Conservation (phyloP, 306 rosid genomes). For the Alnus glutinosa region DNA sequence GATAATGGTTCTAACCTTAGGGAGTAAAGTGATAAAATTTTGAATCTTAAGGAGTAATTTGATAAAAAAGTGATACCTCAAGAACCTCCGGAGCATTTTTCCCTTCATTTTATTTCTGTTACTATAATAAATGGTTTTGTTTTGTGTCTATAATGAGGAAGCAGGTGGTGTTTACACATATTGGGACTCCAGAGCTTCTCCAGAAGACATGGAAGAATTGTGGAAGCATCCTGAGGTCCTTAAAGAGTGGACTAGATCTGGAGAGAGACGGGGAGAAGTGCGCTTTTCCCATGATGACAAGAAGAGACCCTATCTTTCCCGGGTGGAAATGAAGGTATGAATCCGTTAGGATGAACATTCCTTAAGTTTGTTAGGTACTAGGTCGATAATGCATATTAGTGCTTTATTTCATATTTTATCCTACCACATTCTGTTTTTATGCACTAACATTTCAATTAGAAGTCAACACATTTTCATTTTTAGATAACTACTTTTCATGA, state of each 20-base stretch:
- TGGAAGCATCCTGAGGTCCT: conserved; percentile 74
- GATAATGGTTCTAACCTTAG: too few species aligned
- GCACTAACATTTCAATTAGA: conserved; percentile 1
- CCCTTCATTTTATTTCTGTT: not conserved
- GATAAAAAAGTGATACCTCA: too few species aligned
- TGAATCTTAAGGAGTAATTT: too few species aligned
- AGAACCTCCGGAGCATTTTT: too few species aligned
- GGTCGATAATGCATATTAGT: not conserved
- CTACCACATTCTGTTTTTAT: conserved; percentile 14
- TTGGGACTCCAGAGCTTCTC: conserved; percentile 71
- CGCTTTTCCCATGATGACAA: conserved; percentile 61
- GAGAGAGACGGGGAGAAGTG: conserved; percentile 62
- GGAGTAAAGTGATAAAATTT: too few species aligned
- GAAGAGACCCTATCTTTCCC: conserved; percentile 69
- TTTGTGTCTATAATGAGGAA: conserved; percentile 21
- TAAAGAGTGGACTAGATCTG: conserved; percentile 65
- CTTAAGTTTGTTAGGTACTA: not conserved
- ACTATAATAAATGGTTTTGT: not conserved
- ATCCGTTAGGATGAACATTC: conserved; percentile 3
- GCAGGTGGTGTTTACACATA: conserved; percentile 33
- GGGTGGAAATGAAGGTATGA: conserved; percentile 75
- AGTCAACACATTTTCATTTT: not conserved
- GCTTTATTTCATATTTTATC: not conserved
- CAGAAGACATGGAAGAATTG: conserved; percentile 82
- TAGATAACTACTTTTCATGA: not conserved